Evolutionary conservation across 179 eudicot genomes (phyloP).

Genomic region (Drosera spatulata): DNA sequence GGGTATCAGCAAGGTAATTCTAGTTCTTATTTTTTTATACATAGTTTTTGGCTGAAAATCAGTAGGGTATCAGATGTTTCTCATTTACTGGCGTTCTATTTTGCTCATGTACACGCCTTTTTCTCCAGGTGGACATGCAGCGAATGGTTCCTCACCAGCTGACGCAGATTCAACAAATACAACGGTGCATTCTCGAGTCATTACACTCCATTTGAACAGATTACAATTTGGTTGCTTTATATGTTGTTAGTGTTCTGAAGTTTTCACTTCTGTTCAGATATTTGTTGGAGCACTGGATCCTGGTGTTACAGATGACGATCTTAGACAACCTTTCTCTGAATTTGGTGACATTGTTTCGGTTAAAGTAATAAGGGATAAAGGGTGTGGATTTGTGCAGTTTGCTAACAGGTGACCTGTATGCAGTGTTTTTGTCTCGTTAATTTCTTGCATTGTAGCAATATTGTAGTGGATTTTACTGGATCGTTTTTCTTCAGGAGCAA

Average conservation of each 20-base stretch:
- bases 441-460: background rate
- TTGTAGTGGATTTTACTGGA: background rate
- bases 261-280: slow-evolving; percentile 36
- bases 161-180: slow-evolving; percentile 87
- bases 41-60: background rate
- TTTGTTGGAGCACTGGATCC: slow-evolving; percentile 98
- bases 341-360: slow-evolving; percentile 88
- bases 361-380: slow-evolving; percentile 84
- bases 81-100: background rate
- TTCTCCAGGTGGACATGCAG: slow-evolving; percentile 4
- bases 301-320: slow-evolving; percentile 77
- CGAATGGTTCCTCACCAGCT: slow-evolving; percentile 66
- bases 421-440: background rate
- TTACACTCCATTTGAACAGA: background rate
- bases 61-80: background rate
- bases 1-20: slow-evolving; percentile 77
- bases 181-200: slow-evolving; percentile 45
- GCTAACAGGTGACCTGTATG: slow-evolving; percentile 33
- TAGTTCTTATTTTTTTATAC: background rate
- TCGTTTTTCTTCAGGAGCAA: slow-evolving; percentile 34
- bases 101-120: background rate
- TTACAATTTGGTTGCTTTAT: background rate
- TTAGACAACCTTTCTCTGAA: slow-evolving; percentile 77
- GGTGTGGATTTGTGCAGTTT: slow-evolving; percentile 44
- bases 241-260: background rate